A percentile compares a stretch with the other conserved stretches of the same genome.
These are phyloP conservation scores for Coemansia sp. DNA, from an alignment of 192 early-diverging fungal species.

Conservation along the genomic window DNA sequence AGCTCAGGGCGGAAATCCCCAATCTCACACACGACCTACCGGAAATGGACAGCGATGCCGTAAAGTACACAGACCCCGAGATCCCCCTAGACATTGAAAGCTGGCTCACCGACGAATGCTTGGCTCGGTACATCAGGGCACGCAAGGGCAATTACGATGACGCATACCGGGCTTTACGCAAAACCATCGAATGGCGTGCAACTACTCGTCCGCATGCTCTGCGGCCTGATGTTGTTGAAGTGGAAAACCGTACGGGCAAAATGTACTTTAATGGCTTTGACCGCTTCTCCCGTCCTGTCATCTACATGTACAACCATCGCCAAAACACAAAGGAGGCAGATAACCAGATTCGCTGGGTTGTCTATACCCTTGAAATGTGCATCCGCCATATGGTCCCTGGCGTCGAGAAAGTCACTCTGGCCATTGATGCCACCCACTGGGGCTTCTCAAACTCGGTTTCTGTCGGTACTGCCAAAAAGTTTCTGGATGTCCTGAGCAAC, in stretches of 20 bases:
- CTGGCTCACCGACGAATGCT: conserved; percentile 56
- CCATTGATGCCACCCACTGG: conserved; percentile 78
- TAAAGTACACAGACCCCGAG: conserved; percentile 26
- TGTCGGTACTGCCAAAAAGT: conserved; percentile 70
- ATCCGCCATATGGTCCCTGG: conserved; percentile 66
- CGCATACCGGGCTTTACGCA: conserved; percentile 63
- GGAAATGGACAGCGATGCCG: conserved; percentile 16
- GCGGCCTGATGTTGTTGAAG: conserved; percentile 67
- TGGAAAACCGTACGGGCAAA: conserved; percentile 79
- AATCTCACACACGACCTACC: conserved; percentile 44
- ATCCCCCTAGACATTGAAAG: conserved; percentile 44
- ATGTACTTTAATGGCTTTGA: conserved; percentile 82
- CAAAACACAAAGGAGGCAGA: conserved; percentile 76
- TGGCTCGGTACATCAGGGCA: conserved; percentile 67
- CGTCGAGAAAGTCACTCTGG: conserved; percentile 71
- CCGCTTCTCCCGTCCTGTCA: conserved; percentile 64
- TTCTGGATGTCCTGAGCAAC: conserved; percentile 72
- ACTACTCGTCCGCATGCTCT: conserved; percentile 66
- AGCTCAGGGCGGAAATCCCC: conserved; percentile 37
- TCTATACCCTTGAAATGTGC: conserved; percentile 77
- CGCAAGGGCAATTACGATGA: conserved; percentile 69
- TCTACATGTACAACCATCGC: conserved; percentile 72
- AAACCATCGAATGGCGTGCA: conserved; percentile 77
- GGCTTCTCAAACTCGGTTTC: conserved; percentile 64
- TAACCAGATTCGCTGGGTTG: conserved; percentile 74